A percentile compares a stretch with the other conserved stretches of the same genome.
Conservation (phyloP, 768 basidiomycete species). For the Mycena belliarum region DNA sequence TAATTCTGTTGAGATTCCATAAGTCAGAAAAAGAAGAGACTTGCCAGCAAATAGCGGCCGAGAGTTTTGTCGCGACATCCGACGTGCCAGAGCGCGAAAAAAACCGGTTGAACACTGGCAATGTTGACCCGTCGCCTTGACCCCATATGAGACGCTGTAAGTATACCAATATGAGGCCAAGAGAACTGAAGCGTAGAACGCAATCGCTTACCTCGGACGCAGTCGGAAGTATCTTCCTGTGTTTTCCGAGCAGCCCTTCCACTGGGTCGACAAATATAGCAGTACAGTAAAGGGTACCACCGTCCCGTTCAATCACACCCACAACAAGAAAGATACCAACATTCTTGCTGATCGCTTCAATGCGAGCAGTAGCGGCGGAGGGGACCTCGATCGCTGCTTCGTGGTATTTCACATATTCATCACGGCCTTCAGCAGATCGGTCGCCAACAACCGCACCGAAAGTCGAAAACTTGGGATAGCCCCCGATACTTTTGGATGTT, state of each 20-base stretch:
- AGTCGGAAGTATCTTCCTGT: constrained; percentile 67
- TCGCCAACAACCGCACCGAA: constrained; percentile 55
- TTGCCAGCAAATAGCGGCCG: constrained; percentile 62
- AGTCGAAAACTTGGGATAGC: constrained; percentile 60
- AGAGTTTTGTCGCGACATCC: constrained; percentile 43
- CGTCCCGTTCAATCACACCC: constrained; percentile 59
- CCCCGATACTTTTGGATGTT: constrained; percentile 44
- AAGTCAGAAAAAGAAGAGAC: constrained; percentile 14
- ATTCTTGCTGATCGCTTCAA: constrained; percentile 51
- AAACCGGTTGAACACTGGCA: constrained; percentile 46
- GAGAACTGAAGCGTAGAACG: neutral
- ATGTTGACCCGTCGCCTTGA: constrained; percentile 53
- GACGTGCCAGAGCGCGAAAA: constrained; percentile 31
- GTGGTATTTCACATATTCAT: constrained; percentile 59
- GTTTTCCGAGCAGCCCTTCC: constrained; percentile 57
- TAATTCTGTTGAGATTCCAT: constrained; percentile 23
- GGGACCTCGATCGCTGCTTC: constrained; percentile 58
- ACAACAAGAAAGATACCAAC: constrained; percentile 46
- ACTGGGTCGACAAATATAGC: constrained; percentile 55
- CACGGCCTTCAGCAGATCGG: constrained; percentile 50
- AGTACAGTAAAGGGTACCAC: constrained; percentile 64
- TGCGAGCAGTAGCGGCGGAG: constrained; percentile 45
- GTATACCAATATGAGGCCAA: neutral
- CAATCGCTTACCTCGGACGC: constrained; percentile 39
- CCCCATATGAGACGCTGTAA: constrained; percentile 57